Base-by-base conservation (phyloP, 2,329 filamentous ascomycete species). In the Boeremia lycopersici region DNA sequence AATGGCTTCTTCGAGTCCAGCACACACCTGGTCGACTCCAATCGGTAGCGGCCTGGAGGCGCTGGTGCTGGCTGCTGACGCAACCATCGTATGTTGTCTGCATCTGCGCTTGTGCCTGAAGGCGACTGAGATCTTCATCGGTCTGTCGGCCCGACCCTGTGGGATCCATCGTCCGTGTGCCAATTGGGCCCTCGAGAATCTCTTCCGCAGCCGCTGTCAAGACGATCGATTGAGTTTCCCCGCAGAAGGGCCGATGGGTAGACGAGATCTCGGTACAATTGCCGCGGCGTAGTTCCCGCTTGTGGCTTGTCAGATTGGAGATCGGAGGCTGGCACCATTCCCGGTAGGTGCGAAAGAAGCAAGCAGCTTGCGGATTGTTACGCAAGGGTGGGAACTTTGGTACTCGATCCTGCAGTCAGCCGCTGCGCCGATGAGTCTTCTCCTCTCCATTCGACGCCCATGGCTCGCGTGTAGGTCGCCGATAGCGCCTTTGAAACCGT, bases 401-500 rank as follows among this genome's bases (percentile, higher is more conserved):
- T 48, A 45, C 39, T 44, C 45, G 51, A 54, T 54, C 51, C 45
- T 54, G 51, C 51, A 45, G 33, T 35, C 12, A 43, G 28, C 50
- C 50, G 50, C 17, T 34, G 39, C 41, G 19, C 30, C 31, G 44
- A 48, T 54, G 12, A 23, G 17, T 34, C 26, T 35, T 26, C 17
- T n/a, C 41, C 17, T n/a, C 41, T 36, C 43, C 25, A 28, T 38
- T 25, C 29, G 45, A 48, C 33, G 51, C 45, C 51, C 19, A 40
- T 44, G 17, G 9, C 40, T 54, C 51, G 51, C 51, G 43, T 54
- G 23, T 11, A 48, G 44, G 51, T 54, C 51, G 51, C 51, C 51
- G 51, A 54, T 23, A 35, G 30, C 45, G 51, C 45, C 33, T 39
- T 30, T 45, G 25, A 34, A 54, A 53, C 50, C 31, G 31, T 39